phyloP scores from a whole-genome alignment of 139 green algal species.

The Marvania coccoides region DNA sequence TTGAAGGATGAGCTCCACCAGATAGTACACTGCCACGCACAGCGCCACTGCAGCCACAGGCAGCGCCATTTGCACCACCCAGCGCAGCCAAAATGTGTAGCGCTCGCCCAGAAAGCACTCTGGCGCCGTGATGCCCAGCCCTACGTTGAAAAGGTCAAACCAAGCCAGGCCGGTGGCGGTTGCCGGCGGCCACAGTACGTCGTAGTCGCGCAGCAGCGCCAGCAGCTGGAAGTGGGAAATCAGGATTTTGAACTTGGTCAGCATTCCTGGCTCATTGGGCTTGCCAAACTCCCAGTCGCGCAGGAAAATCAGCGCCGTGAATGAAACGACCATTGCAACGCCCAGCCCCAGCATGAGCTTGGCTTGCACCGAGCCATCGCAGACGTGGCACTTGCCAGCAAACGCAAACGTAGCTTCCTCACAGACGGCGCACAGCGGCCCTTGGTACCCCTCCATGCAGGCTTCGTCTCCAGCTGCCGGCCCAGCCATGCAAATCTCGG shows the following conservation, averaged over 20 bases:
- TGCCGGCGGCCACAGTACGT: constrained; percentile 26
- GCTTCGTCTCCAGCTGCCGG: constrained; percentile 3
- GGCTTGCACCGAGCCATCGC: neutral
- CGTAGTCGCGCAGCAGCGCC: constrained; percentile 32
- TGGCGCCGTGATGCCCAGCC: constrained; percentile 22
- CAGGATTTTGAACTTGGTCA: constrained; percentile 41
- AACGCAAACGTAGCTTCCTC: constrained; percentile 12
- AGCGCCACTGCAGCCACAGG: constrained; percentile 7
- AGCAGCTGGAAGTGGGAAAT: constrained; percentile 37
- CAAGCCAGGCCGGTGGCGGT: constrained; percentile 17
- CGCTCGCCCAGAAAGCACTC: constrained; percentile 16
- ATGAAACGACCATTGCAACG: constrained; percentile 2
- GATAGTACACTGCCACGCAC: constrained; percentile 3
- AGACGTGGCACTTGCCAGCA: constrained; percentile 8
- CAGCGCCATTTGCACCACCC: constrained; percentile 22
- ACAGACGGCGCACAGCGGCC: constrained; percentile 34
- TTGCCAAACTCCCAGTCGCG: constrained; percentile 18
- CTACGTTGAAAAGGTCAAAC: constrained; percentile 31
- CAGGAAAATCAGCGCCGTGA: constrained; percentile 14
- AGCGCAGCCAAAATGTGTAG: constrained; percentile 28
- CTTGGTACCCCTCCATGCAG: constrained; percentile 12
- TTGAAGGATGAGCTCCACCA: neutral
- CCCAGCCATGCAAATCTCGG: constrained; percentile 13
- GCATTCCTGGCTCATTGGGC: constrained; percentile 9
- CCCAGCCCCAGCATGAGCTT: constrained; percentile 15